phyloP scores from a whole-genome alignment of 2,329 filamentous ascomycete species.

The Fusarium sp. region DNA sequence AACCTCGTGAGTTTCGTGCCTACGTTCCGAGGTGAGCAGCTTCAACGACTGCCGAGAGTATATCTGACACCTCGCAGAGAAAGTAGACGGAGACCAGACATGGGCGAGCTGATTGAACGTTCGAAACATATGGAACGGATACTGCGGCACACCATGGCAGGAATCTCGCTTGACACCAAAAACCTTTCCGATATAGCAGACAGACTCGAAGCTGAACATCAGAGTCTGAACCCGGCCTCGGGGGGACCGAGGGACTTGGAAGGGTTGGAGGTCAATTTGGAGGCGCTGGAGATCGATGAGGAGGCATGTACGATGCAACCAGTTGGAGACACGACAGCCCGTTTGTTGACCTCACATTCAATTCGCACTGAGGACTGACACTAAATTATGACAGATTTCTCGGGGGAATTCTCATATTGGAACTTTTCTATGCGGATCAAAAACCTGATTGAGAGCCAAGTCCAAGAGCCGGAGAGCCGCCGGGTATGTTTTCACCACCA shows the following conservation, averaged over 20 bases:
- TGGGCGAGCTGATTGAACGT: neutral
- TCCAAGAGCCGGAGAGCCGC: neutral
- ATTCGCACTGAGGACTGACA: neutral
- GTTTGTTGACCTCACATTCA: neutral
- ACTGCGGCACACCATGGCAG: constrained; percentile 5
- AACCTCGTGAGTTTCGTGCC: constrained; percentile 11
- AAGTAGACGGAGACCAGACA: constrained; percentile 3
- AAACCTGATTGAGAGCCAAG: neutral
- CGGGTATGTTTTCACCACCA: neutral
- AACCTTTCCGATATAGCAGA: constrained; percentile 7
- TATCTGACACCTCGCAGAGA: neutral
- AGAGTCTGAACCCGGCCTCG: neutral
- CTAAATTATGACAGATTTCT: constrained; percentile 1
- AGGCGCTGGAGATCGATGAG: constrained; percentile 5
- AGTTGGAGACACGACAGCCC: neutral
- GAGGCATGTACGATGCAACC: constrained; percentile 9
- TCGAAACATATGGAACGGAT: constrained; percentile 8
- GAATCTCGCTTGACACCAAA: neutral
- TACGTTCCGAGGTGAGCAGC: constrained; percentile 3
- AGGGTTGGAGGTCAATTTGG: constrained; percentile 1
- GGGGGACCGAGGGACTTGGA: neutral
- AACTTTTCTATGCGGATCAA: constrained; percentile 15
- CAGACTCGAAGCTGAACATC: constrained; percentile 2
- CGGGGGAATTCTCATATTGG: constrained; percentile 9
- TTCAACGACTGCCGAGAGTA: neutral